These are phyloP conservation scores for Xylariaceae sp. DNA, from an alignment of 2,329 filamentous ascomycete species.

Conservation along the genomic window DNA sequence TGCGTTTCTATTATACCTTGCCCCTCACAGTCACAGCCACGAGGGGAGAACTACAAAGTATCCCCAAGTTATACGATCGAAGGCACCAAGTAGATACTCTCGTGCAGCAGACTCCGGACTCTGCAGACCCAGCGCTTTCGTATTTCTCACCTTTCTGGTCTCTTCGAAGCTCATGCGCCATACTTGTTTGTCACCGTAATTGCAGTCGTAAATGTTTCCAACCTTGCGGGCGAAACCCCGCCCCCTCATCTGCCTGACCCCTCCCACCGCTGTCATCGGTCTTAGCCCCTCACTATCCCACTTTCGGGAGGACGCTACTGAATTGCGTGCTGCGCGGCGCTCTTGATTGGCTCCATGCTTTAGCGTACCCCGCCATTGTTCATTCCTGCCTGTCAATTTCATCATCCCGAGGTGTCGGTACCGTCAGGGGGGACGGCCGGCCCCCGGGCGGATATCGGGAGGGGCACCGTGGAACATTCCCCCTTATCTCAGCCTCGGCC, in stretches of 20 bases:
- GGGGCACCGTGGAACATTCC: too few species aligned
- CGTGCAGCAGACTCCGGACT: too few species aligned
- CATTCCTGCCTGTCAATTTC: slow-evolving; percentile 27
- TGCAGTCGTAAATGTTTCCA: too few species aligned
- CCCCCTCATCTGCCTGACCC: slow-evolving; percentile 3
- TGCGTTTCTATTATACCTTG: too few species aligned
- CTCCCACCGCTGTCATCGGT: slow-evolving; percentile 1
- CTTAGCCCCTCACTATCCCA: slow-evolving; percentile 27
- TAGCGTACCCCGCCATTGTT: slow-evolving; percentile 23
- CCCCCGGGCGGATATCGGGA: slow-evolving; percentile 15
- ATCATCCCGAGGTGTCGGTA: slow-evolving; percentile 22
- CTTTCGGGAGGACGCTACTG: slow-evolving; percentile 17
- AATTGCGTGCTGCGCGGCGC: slow-evolving; percentile 31
- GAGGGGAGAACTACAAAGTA: too few species aligned
- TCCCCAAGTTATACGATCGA: too few species aligned
- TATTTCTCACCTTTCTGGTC: too few species aligned
- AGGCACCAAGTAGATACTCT: too few species aligned
- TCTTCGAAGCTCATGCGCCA: too few species aligned
- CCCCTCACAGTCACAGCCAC: too few species aligned
- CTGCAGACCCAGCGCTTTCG: too few species aligned
- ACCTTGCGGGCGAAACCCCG: not conserved
- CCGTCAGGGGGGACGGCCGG: slow-evolving; percentile 4
- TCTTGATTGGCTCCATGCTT: slow-evolving; percentile 26
- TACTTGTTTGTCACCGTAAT: too few species aligned
- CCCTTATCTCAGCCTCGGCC: not conserved